Evolutionary conservation across 2,329 filamentous ascomycete species (phyloP), one percentile per base, ranked within the genome.

Genomic region (Boeremia lycopersici): DNA sequence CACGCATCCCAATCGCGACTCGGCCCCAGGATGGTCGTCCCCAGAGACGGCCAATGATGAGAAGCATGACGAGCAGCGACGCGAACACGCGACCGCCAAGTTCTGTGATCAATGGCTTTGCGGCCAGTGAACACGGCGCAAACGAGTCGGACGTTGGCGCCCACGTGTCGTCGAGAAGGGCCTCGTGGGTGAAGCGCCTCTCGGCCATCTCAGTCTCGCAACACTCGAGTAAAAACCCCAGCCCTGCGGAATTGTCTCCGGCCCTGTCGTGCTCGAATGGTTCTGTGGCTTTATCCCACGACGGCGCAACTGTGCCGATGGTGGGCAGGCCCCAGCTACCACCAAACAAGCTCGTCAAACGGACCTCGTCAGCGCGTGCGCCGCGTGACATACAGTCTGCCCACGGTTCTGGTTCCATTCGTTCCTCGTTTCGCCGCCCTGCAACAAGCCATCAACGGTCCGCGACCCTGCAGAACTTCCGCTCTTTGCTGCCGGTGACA

Each of bases 381-480:
- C 69, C 78, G 47, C 76, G 77, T 57, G 71, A 78, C 42, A 33
- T 34, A 15, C 76, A 80, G 6, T 68, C 75, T 11, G 69, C 77
- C 38, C 80, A 79, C 54, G 78, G 81, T 59, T 81, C 86, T 29
- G 84, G 78, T 60, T 83, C 86, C 42, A 84, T 88, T 65, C 78
- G 89, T 57, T 83, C 86, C 2, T 86, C 84, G 19, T 81, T 93
- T 55, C 85, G 88, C 54, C 81, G 89, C 64, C 90, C 90, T 47
- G 89, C 89, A 40, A 93, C 90, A 15, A 92, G 89, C 72, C 89
- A 92, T 68, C 89, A 93, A 71, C 82, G 90, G 64, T 89, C 88
- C 40, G 86, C 85, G 30, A 90, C 88, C 1, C 77, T 91, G 26
- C 85, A 89, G 62, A 82, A 86, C 57, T 77, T 75, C 35, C 71